phyloP scores from a whole-genome alignment of 495 filamentous ascomycete genomes.

The Penicillium coprophilum region DNA sequence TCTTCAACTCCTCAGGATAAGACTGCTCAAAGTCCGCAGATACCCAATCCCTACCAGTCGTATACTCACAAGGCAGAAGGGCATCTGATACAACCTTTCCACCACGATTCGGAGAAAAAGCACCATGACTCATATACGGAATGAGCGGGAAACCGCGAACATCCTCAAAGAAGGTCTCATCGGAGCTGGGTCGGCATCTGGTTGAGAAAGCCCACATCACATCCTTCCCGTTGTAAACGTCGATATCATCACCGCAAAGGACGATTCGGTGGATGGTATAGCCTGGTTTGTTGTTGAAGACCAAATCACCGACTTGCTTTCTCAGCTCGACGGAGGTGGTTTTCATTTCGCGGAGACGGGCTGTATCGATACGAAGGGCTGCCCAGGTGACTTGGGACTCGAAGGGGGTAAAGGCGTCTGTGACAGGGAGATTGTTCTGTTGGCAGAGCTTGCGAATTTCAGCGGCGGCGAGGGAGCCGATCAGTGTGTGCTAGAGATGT shows the following conservation, averaged over 20 bases:
- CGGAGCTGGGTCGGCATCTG: slow-evolving; percentile 36
- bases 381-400: slow-evolving; percentile 45
- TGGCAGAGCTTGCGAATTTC: slow-evolving; percentile 42
- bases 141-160: slow-evolving; percentile 39
- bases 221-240: slow-evolving; percentile 36
- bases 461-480: slow-evolving; percentile 40
- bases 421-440: slow-evolving; percentile 33
- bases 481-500: slow-evolving; percentile 33
- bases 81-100: slow-evolving; percentile 45
- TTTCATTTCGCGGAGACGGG: slow-evolving; percentile 32
- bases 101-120: slow-evolving; percentile 1
- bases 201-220: slow-evolving; percentile 48
- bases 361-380: slow-evolving; percentile 36
- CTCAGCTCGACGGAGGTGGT: slow-evolving; percentile 24
- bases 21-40: slow-evolving; percentile 36
- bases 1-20: slow-evolving; percentile 38
- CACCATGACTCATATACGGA: slow-evolving; percentile 31
- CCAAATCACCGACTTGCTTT: slow-evolving; percentile 24
- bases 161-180: slow-evolving; percentile 43
- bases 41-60: slow-evolving; percentile 31
- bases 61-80: slow-evolving; percentile 38
- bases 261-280: slow-evolving; percentile 41
- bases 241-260: slow-evolving; percentile 41
- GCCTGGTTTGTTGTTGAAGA: slow-evolving; percentile 41
- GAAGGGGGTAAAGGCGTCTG: slow-evolving; percentile 39